Base-by-base conservation (phyloP, 257 asterid species). In the Sherardia arvensis region DNA sequence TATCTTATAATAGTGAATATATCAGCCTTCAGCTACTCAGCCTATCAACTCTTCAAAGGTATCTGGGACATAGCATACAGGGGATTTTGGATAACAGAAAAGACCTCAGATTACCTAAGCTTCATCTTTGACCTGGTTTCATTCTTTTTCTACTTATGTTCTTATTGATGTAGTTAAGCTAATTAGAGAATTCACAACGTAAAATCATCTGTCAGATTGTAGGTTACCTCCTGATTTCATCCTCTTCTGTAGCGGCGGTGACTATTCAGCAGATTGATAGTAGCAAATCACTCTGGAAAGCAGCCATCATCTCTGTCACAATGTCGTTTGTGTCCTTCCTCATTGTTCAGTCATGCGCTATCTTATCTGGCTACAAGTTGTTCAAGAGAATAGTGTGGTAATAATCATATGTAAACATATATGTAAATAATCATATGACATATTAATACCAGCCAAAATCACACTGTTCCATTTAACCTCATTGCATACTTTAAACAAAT, bases 301-400 rank as follows among this genome's bases (percentile, higher is more conserved):
- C 87, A 62, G 74, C 87, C 29, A 8, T 68, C 12, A 71, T 74
- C 56, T 84, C 88, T 38, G 71, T 80, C 51, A 74, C 81, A 77
- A 58, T 79, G 74, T 81, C 93, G 29, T 83, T 85, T 27, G 69
- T 74, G 57, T 57, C 87, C 36, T 81, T 83, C 81, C 29, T 79
- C 48, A 76, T 85, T 65, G 60, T 74, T 54, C 88, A 77, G 30
- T 66, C 68, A 55, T 67, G 73, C 53, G 84, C 81, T 61, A 74
- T 81, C 65, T 56, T 87, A 68, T 87, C 95, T 40, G 94, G 95
- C 60, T 83, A 85, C 79, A 85, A 71, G 68, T 69, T 87, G n/a
- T 87, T 85, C 66, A 87, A 87, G 74, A 87, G 95, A 73, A 78
- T 87, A 61, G 81, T 75, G 58, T 84, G 86, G 90, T 85, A 71